A percentile compares a stretch with the other conserved stretches of the same genome.
Evolutionary conservation across 805 yeast genomes (phyloP).

Genomic region (Lachancea lanzarotensis): DNA sequence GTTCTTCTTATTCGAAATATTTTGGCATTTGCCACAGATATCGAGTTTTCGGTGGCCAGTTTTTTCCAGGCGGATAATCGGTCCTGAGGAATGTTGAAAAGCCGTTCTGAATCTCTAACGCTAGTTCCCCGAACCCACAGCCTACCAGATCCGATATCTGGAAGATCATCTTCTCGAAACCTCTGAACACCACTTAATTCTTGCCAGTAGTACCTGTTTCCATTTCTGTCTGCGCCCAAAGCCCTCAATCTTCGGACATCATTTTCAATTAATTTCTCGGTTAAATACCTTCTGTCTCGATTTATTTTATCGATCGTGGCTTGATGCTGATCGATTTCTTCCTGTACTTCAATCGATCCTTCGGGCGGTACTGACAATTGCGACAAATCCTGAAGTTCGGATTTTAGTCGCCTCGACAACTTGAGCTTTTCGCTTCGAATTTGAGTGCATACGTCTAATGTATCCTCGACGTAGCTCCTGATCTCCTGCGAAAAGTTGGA

Average conservation of each 20-base stretch:
- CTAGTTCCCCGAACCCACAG: constrained; percentile 91
- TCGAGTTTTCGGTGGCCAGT: constrained; percentile 16
- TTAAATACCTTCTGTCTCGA: constrained; percentile 46
- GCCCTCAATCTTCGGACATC: constrained; percentile 72
- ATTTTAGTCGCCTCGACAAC: constrained; percentile 24
- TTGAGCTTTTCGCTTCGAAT: constrained; percentile 32
- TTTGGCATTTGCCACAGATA: constrained; percentile 21
- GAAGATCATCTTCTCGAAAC: constrained; percentile 36
- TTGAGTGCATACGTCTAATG: constrained; percentile 29
- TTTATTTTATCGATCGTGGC: constrained; percentile 38
- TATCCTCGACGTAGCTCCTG: constrained; percentile 27
- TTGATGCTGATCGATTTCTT: constrained; percentile 11
- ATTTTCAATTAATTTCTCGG: constrained; percentile 54
- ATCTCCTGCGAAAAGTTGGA: constrained; percentile 28
- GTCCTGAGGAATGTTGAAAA: constrained; percentile 29
- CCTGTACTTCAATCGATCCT: constrained; percentile 16
- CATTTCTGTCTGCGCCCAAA: constrained; percentile 77
- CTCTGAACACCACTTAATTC: constrained; percentile 77
- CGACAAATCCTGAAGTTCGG: constrained; percentile 13
- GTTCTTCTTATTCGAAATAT: constrained; percentile 20
- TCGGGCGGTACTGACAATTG: constrained; percentile 1
- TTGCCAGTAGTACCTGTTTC: constrained; percentile 93
- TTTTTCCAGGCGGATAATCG: constrained; percentile 27
- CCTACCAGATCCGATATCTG: constrained; percentile 52
- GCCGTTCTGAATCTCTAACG: constrained; percentile 38